A percentile compares a stretch with the other conserved stretches of the same genome.
Conservation (phyloP, 2,329 filamentous ascomycete genomes). For the Apiospora malaysiana region DNA sequence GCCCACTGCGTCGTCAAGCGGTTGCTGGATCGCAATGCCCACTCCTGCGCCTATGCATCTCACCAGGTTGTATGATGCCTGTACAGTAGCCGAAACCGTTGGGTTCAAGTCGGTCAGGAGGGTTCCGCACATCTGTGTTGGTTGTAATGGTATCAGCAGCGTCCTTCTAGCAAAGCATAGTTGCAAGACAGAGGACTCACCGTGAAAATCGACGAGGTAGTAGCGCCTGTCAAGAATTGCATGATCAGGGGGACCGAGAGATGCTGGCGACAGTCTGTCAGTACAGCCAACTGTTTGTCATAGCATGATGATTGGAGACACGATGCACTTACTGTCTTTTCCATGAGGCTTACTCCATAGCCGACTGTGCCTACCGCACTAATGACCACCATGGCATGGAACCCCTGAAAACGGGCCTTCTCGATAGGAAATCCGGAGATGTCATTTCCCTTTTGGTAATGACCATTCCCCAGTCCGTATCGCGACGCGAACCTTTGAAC, state of each 20-base stretch:
- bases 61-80: neutral
- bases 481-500: neutral
- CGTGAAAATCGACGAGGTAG: neutral
- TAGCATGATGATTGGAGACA: neutral
- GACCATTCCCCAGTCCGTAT: neutral
- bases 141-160: no score
- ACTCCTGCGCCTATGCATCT: neutral
- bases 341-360: neutral
- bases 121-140: neutral
- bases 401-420: neutral
- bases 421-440: neutral
- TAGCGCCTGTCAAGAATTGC: neutral
- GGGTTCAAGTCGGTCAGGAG: constrained; percentile 6
- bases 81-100: neutral
- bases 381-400: neutral
- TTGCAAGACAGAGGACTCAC: neutral
- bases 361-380: neutral
- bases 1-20: neutral
- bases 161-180: fast-evolving
- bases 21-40: neutral
- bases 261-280: neutral
- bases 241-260: neutral
- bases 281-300: neutral
- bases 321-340: neutral
- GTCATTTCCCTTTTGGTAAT: neutral